phyloP scores from a whole-genome alignment of 805 yeast species.

The Maudiozyma pseudohumilis region DNA sequence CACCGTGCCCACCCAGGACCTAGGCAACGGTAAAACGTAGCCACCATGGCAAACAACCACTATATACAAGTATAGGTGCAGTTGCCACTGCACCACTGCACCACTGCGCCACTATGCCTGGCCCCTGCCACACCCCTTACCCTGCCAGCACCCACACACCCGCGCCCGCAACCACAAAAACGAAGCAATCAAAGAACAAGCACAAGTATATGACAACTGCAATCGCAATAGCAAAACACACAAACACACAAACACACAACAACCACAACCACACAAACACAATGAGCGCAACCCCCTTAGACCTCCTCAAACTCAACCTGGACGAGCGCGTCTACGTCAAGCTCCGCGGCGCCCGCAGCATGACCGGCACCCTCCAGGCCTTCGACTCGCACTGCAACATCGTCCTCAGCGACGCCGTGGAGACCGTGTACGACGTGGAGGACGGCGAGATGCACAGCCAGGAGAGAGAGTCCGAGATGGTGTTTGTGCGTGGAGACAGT shows the following conservation, averaged over 20 bases:
- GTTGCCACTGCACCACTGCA: too few species aligned
- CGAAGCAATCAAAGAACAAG: too few species aligned
- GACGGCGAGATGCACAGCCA: constrained; percentile 37
- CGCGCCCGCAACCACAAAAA: too few species aligned
- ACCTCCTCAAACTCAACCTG: constrained; percentile 70
- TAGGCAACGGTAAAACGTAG: too few species aligned
- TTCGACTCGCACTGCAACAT: constrained; percentile 95
- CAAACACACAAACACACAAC: background rate
- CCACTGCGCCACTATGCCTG: too few species aligned
- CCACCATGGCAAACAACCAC: too few species aligned
- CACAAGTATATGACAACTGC: too few species aligned
- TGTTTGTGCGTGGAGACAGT: constrained; percentile 95
- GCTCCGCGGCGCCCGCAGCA: constrained; percentile 87
- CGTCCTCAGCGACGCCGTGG: constrained; percentile 87
- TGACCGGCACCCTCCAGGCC: constrained; percentile 82
- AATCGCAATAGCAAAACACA: too few species aligned
- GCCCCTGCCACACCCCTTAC: too few species aligned
- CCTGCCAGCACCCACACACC: too few species aligned
- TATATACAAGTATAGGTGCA: too few species aligned
- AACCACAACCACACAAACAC: background rate
- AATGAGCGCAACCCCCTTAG: constrained; percentile 67
- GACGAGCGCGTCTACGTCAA: constrained; percentile 85
- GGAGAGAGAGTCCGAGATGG: constrained; percentile 67
- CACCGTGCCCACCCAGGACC: too few species aligned
- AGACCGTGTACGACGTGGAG: constrained; percentile 52